Evolutionary conservation across 768 basidiomycete species (phyloP).

Genomic region (Agaricus subrufescens): DNA sequence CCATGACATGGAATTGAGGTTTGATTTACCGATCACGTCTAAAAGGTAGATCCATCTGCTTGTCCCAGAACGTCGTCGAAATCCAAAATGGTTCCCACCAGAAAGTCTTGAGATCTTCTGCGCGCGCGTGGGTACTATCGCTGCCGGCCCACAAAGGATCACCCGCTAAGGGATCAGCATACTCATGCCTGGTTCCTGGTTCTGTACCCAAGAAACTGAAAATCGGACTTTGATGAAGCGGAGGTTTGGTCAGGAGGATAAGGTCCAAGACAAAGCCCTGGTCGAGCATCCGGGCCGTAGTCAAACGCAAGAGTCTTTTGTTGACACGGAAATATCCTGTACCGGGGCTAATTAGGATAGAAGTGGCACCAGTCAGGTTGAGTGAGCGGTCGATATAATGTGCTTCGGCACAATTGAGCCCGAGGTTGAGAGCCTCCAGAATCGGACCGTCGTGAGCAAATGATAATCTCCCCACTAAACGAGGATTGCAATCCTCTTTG

Average conservation of each 20-base stretch:
- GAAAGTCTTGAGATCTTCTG: conserved; percentile 49
- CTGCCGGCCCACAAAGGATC: conserved; percentile 80
- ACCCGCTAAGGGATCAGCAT: conserved; percentile 54
- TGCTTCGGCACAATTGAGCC: conserved; percentile 87
- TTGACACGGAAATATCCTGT: conserved; percentile 92
- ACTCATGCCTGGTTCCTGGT: conserved; percentile 42
- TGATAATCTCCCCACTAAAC: conserved; percentile 74
- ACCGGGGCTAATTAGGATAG: conserved; percentile 87
- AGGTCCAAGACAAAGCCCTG: conserved; percentile 91
- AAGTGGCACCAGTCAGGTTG: conserved; percentile 79
- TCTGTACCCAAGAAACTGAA: conserved; percentile 81
- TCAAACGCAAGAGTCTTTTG: conserved; percentile 84
- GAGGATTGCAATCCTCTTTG: conserved; percentile 40
- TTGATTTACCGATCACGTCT: conserved; percentile 60
- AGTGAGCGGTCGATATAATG: conserved; percentile 95
- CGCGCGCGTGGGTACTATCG: conserved; percentile 33
- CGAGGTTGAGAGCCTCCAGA: conserved; percentile 92
- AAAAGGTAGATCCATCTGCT: conserved; percentile 81
- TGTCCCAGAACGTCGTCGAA: conserved; percentile 80
- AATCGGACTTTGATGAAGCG: conserved; percentile 89
- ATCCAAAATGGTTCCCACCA: conserved; percentile 95
- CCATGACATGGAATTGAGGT: neutral
- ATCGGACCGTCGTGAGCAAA: conserved; percentile 92
- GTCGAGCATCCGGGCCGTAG: conserved; percentile 89
- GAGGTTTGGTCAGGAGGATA: conserved; percentile 84